Base-by-base conservation (phyloP, 495 filamentous ascomycete species). In the Trichocladium uniseriatum region DNA sequence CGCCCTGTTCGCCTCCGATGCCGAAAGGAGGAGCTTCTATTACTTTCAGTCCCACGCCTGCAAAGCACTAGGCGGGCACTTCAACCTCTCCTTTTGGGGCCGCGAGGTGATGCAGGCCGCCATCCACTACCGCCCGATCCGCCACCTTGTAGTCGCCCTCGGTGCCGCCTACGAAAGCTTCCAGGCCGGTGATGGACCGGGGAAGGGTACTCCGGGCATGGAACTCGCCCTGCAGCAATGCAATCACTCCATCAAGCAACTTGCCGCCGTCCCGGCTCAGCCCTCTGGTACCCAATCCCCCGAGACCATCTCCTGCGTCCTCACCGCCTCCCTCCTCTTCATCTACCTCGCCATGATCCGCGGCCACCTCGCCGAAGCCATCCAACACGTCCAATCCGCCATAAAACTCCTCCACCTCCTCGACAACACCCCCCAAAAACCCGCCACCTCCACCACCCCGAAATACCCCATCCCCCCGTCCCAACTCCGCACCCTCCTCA, bases 21-120 rank as follows among this genome's bases (percentile, higher is more conserved):
- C 43, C 6, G 55, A 58, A 44, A 48, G 45, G 34, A 37, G 55
- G 14, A 58, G 55, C 15, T 58, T 58, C 39, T 43, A 47, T 15
- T 58, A 38, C 47, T 58, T 58, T 31, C 55, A 51, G 20, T 20
- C 34, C 5, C 46, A 44, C 5, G 55, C 55, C 2, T 22, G 45
- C 47, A 38, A 51, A 16, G 21, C 32, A 6, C 47, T 58, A 5
- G 51, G 51, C 21, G 55, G 55, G 5, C 20, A 44, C 35, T 58
- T 51, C 51, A 43, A 58, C 39, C 6, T 14, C 7, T 35, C 55
- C 14, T 58, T 58, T 24, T 58, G 55, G 55, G 47, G 47, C 4
- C 46, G 55, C 29, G 47, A 58, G 43, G 55, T 58, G 20, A 27
- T 58, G 46, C 55, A 51, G 35, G 55, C 55, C 0, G 55, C 55